phyloP scores from a whole-genome alignment of 192 early-diverging fungal genomes.

The Podila clonocystis region DNA sequence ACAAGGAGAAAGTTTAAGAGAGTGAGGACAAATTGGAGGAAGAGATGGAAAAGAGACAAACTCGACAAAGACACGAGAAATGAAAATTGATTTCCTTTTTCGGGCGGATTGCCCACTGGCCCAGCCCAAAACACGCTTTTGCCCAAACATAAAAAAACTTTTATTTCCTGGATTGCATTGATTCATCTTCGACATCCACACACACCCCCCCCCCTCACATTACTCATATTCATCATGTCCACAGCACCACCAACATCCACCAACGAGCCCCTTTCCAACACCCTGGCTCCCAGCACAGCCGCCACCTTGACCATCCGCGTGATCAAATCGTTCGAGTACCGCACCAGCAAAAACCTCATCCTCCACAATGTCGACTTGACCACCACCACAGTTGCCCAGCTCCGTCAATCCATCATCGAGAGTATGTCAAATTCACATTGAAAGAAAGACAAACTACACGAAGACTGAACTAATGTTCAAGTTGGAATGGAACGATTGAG shows the following conservation, averaged over 20 bases:
- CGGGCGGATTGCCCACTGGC: constrained; percentile 11
- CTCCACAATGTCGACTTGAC: constrained; percentile 77
- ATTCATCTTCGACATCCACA: not conserved
- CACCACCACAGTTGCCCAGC: constrained; percentile 69
- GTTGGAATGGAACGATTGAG: not conserved
- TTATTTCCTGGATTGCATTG: not conserved
- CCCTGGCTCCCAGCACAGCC: constrained; percentile 53
- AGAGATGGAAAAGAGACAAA: not conserved
- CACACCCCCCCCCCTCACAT: not conserved
- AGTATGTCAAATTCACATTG: constrained; percentile 50
- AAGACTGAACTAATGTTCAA: not conserved
- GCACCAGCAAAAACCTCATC: constrained; percentile 85
- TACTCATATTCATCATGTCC: not conserved
- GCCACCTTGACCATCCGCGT: constrained; percentile 83
- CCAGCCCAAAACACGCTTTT: not conserved
- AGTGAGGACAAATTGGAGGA: not conserved
- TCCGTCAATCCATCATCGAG: constrained; percentile 64
- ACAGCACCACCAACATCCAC: constrained; percentile 4
- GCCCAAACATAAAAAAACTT: too few species aligned
- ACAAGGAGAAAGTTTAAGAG: not conserved
- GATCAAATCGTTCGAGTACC: constrained; percentile 93
- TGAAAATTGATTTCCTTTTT: constrained; percentile 21
- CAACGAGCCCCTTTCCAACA: constrained; percentile 55
- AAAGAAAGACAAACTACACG: too few species aligned
- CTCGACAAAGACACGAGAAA: not conserved